A percentile compares a stretch with the other conserved stretches of the same genome.
Evolutionary conservation across 2,329 filamentous ascomycete species (phyloP).

Genomic region (Colletotrichum sp.): DNA sequence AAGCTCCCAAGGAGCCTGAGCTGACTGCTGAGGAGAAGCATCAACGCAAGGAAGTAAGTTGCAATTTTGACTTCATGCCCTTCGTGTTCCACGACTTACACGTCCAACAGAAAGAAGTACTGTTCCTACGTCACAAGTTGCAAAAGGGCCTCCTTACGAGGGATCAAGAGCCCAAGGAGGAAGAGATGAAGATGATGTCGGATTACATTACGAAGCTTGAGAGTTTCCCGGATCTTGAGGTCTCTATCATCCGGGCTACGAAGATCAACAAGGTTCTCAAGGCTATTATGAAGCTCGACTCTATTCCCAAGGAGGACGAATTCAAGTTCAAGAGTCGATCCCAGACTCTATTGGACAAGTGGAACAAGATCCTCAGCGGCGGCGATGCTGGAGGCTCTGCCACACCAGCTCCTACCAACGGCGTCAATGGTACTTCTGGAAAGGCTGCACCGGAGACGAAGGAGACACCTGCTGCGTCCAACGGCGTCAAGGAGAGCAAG

Average conservation of each 20-base stretch:
- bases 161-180: slow-evolving; percentile 83
- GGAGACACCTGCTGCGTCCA: slow-evolving; percentile 31
- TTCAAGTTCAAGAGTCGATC: slow-evolving; percentile 89
- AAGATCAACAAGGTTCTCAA: slow-evolving; percentile 99
- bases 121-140: slow-evolving; percentile 92
- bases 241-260: slow-evolving; percentile 84
- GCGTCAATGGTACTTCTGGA: slow-evolving; percentile 51
- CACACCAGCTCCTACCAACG: slow-evolving; percentile 39
- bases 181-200: slow-evolving; percentile 81
- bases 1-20: slow-evolving; percentile 60
- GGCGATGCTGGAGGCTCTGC: slow-evolving; percentile 50
- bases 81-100: slow-evolving; percentile 33
- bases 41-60: slow-evolving; percentile 62
- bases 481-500: slow-evolving; percentile 45
- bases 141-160: slow-evolving; percentile 91
- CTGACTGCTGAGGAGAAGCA: slow-evolving; percentile 62
- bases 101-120: slow-evolving; percentile 73
- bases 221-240: slow-evolving; percentile 79
- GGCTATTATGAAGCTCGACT: slow-evolving; percentile 85
- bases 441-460: slow-evolving; percentile 45
- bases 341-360: slow-evolving; percentile 79
- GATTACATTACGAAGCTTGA: slow-evolving; percentile 84
- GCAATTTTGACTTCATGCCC: neutral
- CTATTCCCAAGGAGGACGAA: slow-evolving; percentile 87
- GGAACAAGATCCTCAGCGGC: slow-evolving; percentile 81